Base-by-base conservation (phyloP, 1,284 basidiomycete species). In the Sporisorium iseilematis-ciliati region DNA sequence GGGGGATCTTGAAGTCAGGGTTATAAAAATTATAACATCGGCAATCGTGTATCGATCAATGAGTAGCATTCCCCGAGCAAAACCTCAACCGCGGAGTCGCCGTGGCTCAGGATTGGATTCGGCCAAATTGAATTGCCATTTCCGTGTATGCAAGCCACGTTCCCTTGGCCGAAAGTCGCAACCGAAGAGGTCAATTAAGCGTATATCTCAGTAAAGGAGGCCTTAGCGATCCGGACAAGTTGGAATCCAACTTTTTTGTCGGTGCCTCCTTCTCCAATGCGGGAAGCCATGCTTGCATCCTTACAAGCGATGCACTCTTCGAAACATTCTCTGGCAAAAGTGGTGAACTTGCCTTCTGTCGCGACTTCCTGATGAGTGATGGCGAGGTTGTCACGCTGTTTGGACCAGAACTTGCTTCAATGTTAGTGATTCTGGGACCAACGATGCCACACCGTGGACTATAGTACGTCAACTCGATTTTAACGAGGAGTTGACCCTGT, bases 191-290 rank as follows among this genome's bases (percentile, higher is more conserved):
- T 31, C 29, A 31, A 8, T 31, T 31, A 5, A 31, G 29, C 8
- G 8, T 8, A 31, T 31, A 31, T 8, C 29, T 31, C 29, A 5
- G 5, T 31, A 31, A 41, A 41, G 40, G 16, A n/a, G 40, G 40
- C n/a, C 14, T 12, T 16, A 43, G n/a, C 21, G 21, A 43, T n/a
- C 42, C 42, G 12, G 42, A 43, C 42, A 12, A 43, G 12, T 51
- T 31, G 4, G 50, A 52, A 31, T 38, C 40, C 31, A 52, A 52
- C 14, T n/a, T n/a, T n/a, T 52, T 38, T 23, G 40, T 33, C n/a
- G 50, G 50, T 25, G 50, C 33, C 20, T n/a, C n/a, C 20, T 52
- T 52, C 50, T 52, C 50, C 50, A 52, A 52, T 23, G 50, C 50
- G 16, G 33, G 50, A 4, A 31, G 50, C 33, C 50, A 52, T 38